These are phyloP conservation scores for Podaxis sp. DNA, from an alignment of 768 basidiomycete species.

Conservation along the genomic window DNA sequence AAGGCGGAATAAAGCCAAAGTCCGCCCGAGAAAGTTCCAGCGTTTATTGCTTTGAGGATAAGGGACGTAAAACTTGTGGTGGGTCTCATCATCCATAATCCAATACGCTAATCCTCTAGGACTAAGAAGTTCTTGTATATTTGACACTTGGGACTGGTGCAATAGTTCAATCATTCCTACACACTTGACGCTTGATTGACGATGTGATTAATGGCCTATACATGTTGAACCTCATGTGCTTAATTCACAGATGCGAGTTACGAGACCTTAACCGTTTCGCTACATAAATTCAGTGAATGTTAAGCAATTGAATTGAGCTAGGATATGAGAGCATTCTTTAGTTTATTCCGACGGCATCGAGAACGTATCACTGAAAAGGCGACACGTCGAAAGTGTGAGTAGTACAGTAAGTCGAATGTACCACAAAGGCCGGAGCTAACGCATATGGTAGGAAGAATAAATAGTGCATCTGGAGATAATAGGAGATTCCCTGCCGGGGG, in stretches of 20 bases:
- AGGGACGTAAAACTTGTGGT: neutral
- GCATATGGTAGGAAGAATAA: neutral
- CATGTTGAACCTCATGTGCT: no score
- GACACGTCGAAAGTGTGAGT: neutral
- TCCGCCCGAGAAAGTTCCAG: neutral
- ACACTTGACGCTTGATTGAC: no score
- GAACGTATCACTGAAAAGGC: neutral
- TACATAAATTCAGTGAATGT: no score
- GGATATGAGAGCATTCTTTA: no score
- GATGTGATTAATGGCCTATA: no score
- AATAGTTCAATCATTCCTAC: neutral
- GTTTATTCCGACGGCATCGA: no score
- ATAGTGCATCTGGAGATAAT: neutral
- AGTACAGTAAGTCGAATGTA: neutral
- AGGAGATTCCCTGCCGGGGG: neutral
- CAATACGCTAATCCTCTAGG: no score
- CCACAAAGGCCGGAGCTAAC: neutral
- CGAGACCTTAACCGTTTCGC: no score
- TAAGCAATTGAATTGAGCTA: no score
- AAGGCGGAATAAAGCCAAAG: constrained; percentile 6
- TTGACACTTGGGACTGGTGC: neutral
- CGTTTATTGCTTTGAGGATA: neutral
- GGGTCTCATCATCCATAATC: neutral
- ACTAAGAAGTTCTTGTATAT: no score
- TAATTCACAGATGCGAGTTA: no score